These are phyloP conservation scores for Phytopythium cucurbitacearum DNA, from an alignment of 352 stramenopile species.

Conservation along the genomic window DNA sequence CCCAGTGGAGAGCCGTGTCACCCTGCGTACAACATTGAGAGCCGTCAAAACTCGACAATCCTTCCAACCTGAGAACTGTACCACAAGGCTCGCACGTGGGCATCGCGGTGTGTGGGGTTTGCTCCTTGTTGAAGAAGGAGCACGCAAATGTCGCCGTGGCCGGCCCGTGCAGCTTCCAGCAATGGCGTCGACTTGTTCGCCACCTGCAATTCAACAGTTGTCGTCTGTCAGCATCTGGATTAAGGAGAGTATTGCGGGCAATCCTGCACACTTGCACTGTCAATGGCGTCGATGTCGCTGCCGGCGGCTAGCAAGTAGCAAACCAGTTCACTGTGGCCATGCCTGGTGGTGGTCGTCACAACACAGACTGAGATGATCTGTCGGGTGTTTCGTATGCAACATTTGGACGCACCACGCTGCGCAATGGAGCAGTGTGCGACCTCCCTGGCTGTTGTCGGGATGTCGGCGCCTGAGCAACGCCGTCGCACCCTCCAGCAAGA, in stretches of 20 bases:
- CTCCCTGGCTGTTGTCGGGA: conserved; percentile 38
- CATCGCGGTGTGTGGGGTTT: conserved; percentile 33
- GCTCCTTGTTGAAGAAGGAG: conserved; percentile 45
- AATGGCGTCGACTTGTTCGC: conserved; percentile 49
- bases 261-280: conserved; percentile 28
- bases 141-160: conserved; percentile 39
- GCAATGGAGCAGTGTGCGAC: conserved; percentile 57
- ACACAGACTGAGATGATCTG: neutral
- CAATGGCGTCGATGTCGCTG: conserved; percentile 43
- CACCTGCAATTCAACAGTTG: conserved; percentile 15
- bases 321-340: conserved; percentile 22
- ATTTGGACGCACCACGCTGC: conserved; percentile 41
- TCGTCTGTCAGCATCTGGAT: neutral
- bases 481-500: conserved; percentile 50
- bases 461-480: conserved; percentile 39
- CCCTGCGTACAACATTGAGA: conserved; percentile 19
- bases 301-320: conserved; percentile 42
- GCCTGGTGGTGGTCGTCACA: conserved; percentile 10
- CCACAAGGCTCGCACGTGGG: conserved; percentile 17
- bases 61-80: too few relatives aligned
- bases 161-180: conserved; percentile 54
- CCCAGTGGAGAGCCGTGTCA: conserved; percentile 74
- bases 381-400: too few relatives aligned
- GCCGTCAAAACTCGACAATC: neutral
- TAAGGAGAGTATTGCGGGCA: neutral